Conservation (phyloP, 257 asterid species). For the Plantago ovata region DNA sequence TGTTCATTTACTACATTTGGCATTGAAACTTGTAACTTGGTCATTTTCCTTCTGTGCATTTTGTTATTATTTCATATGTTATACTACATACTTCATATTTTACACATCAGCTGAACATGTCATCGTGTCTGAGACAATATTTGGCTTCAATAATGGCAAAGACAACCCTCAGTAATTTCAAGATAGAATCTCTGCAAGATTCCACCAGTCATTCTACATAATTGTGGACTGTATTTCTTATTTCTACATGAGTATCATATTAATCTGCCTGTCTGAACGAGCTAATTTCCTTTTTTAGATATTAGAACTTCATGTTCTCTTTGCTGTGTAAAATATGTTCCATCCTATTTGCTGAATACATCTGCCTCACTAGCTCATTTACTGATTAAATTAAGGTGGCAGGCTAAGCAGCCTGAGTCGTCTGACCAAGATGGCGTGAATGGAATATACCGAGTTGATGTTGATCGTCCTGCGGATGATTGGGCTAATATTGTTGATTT, state of each 20-base stretch:
- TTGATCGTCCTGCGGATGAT: slow-evolving; percentile 77
- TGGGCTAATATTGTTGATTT: slow-evolving; percentile 74
- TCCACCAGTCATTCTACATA: too few species aligned
- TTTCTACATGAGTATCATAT: too few species aligned
- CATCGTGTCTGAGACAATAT: neutral
- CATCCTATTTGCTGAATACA: slow-evolving; percentile 18
- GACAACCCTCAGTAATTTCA: too few species aligned
- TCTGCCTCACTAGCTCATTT: slow-evolving; percentile 54
- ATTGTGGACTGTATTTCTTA: too few species aligned
- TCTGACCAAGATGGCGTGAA: slow-evolving; percentile 47
- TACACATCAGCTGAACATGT: slow-evolving; percentile 5
- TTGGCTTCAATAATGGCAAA: neutral
- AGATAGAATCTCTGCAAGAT: too few species aligned
- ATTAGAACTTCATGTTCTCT: too few species aligned
- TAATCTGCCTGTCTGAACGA: too few species aligned
- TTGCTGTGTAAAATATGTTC: slow-evolving; percentile 6
- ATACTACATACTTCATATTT: too few species aligned
- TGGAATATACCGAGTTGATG: slow-evolving; percentile 76
- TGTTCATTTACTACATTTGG: neutral
- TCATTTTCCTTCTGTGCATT: neutral
- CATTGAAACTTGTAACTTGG: neutral
- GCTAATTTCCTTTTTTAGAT: too few species aligned
- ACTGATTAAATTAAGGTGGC: slow-evolving; percentile 80
- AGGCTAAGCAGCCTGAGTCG: slow-evolving; percentile 45
- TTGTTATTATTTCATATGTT: neutral